Base-by-base conservation (phyloP, 768 basidiomycete species). In the Tylopilus intermedius region DNA sequence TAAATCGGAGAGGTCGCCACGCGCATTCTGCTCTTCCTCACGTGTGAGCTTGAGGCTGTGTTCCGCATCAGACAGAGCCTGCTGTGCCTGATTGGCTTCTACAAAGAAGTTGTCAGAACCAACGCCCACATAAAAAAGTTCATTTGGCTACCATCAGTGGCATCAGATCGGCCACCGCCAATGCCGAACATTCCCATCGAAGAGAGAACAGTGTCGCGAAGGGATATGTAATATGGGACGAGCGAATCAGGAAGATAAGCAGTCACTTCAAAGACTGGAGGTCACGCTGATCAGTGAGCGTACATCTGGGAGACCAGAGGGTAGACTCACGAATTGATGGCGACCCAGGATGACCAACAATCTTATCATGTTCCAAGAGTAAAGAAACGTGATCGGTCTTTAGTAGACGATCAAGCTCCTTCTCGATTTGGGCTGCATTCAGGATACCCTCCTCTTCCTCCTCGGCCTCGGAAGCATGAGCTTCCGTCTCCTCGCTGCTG, bases 181-280 rank as follows among this genome's bases (percentile, higher is more conserved):
- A 94, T 67, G 6, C 89, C 90, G 15, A 93, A 56, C 3, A 71
- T 75, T 52, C 78, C 72, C 53, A 97, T 71, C 79, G 79, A 82
- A 5, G 80, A 79, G 38, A 87, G 61, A 4, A 92, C 49, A 0
- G 72, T 67, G 44, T 84, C 78, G 33, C 83, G 83, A 59, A 88
- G 67, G 22, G 76, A 73, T 54, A 92, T 82, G 69, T 87, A 97
- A 38, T 79, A 75, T 0, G 90, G 88, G 37, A 89, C 64, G 15
- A 92, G 58, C 8, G 81, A 74, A 50, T 95, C 94, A 2, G 95
- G 95, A 38, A 98, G 76, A 71, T 97, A 97, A 15, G 86, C 77
- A 24, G 84, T 75, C 32, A 92, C 58, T 42, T 90, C 79, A 67
- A 87, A 90, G 29, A 94, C 94, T 96, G 63, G 40, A n/a, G 26